Evolutionary conservation across 2,329 filamentous ascomycete genomes (phyloP).

Genomic region (Alternaria alternata): DNA sequence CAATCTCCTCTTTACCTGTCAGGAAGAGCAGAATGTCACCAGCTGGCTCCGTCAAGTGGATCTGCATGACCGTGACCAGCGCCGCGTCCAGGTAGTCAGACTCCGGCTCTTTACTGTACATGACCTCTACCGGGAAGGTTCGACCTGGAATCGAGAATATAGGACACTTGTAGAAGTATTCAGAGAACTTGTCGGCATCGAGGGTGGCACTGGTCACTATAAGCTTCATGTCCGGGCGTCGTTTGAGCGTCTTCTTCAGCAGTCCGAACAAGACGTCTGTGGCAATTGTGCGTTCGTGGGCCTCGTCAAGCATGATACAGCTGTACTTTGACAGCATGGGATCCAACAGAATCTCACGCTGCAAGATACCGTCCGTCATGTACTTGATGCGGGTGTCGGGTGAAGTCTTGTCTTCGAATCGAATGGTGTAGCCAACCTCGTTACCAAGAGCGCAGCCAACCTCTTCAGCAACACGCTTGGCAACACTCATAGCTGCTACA

Average conservation of each 20-base stretch:
- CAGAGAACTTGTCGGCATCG: conserved; percentile 96
- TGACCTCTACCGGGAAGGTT: conserved; percentile 93
- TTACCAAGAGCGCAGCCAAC: conserved; percentile 92
- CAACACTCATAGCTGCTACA: conserved; percentile 98
- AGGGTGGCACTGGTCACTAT: conserved; percentile 99
- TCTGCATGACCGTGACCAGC: conserved; percentile 97
- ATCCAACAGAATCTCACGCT: conserved; percentile 96
- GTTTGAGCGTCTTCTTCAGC: conserved; percentile 84
- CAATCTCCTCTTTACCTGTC: conserved; percentile 97
- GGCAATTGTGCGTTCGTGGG: conserved; percentile 95
- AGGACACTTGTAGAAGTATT: conserved; percentile 94
- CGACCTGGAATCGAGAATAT: conserved; percentile 97
- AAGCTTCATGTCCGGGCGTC: conserved; percentile 91
- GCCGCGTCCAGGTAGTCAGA: conserved; percentile 95
- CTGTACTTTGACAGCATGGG: conserved; percentile 90
- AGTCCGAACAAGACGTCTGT: conserved; percentile 98
- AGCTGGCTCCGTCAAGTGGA: conserved; percentile 88
- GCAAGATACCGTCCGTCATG: conserved; percentile 99
- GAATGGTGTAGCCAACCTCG: conserved; percentile 98
- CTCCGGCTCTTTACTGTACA: conserved; percentile 94
- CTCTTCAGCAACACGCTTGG: conserved; percentile 96
- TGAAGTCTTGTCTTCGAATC: conserved; percentile 94
- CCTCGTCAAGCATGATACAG: conserved; percentile 98
- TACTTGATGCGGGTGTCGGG: conserved; percentile 95
- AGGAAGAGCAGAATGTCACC: conserved; percentile 97